Percentiles rank a stretch among this genome's conserved stretches.
These are phyloP conservation scores for Clonostachys sp. DNA, from an alignment of 2,329 filamentous ascomycete genomes.

Conservation along the genomic window DNA sequence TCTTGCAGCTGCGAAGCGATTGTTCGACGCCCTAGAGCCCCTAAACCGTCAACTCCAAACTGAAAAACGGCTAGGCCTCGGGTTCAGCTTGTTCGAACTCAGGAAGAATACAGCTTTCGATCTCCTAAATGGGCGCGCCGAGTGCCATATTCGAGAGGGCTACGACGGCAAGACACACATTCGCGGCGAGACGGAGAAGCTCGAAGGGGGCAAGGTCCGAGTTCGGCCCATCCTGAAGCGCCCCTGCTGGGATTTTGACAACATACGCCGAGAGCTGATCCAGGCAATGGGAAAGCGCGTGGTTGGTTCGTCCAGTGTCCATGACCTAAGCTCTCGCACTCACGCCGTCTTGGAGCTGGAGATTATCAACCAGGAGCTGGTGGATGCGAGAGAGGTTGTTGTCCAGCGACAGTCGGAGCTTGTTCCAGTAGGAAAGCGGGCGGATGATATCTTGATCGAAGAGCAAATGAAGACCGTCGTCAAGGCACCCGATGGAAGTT, in stretches of 20 bases:
- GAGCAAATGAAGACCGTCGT: conserved; percentile 14
- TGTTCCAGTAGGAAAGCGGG: conserved; percentile 34
- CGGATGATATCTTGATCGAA: conserved; percentile 21
- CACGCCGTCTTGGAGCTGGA: conserved; percentile 37
- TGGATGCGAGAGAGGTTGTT: conserved; percentile 27
- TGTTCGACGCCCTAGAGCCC: conserved; percentile 15
- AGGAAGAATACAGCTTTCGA: conserved; percentile 34
- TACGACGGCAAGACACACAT: conserved; percentile 30
- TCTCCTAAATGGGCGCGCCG: conserved; percentile 26
- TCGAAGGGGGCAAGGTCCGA: conserved; percentile 31
- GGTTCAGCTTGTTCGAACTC: conserved; percentile 32
- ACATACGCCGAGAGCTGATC: conserved; percentile 18
- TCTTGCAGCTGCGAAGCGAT: conserved; percentile 21
- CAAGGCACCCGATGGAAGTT: conserved; percentile 20
- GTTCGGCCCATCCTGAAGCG: conserved; percentile 27
- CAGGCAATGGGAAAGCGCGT: conserved; percentile 19
- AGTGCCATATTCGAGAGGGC: conserved; percentile 34
- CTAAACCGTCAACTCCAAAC: conserved; percentile 9
- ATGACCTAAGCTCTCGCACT: conserved; percentile 37
- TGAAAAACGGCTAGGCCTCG: conserved; percentile 19
- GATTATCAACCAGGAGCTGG: conserved; percentile 25
- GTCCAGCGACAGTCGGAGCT: conserved; percentile 35
- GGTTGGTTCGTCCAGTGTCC: conserved; percentile 29
- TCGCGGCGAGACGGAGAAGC: conserved; percentile 31
- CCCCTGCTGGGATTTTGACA: conserved; percentile 27